Base-by-base conservation (phyloP, 805 yeast species). In the Priceomyces haplophilus region DNA sequence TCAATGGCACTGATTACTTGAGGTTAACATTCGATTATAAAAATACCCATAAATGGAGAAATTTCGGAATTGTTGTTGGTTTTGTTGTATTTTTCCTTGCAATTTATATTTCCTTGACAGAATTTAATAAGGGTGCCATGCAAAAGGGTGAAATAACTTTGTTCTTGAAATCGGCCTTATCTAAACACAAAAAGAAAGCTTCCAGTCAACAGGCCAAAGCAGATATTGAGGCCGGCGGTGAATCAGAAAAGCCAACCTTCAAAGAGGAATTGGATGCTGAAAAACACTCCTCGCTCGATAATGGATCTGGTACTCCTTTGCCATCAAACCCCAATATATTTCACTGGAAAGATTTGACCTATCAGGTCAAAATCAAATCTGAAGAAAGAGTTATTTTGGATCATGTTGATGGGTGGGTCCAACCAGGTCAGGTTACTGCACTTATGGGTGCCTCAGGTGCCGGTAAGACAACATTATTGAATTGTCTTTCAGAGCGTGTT, bases 401-500 rank as follows among this genome's bases (percentile, higher is more conserved):
- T 48, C 59, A 57, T 34, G 62, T 67, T 30, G 69, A 63, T 53
- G 91, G 91, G 38, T 85, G 81, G 72, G 88, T 83, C 42, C 81
- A 80, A 55, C 91, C 91, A 15, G 91, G 91, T 53, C 83, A 85
- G 44, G 70, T 85, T 62, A 84, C 90, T 33, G 91, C 91, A 4
- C 69, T 85, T 45, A 84, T 85, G 90, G 93, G 93, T 55, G 85
- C 83, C 41, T 85, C 91, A 25, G 93, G 93, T 67, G 93, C 93
- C 36, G 93, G 93, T 68, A 85, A 85, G 56, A 85, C 93, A 19
- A 85, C 91, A 2, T 67, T 85, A 44, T 70, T 85, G 53, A 84
- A 85, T 61, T 82, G 83, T 51, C 72, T 85, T 46, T 82, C 88
- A 17, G 85, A 82, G 55, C 76, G 91, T 61, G 77, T 83, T 42